Conservation (phyloP, 805 yeast genomes). For the Ogataea saltuana region DNA sequence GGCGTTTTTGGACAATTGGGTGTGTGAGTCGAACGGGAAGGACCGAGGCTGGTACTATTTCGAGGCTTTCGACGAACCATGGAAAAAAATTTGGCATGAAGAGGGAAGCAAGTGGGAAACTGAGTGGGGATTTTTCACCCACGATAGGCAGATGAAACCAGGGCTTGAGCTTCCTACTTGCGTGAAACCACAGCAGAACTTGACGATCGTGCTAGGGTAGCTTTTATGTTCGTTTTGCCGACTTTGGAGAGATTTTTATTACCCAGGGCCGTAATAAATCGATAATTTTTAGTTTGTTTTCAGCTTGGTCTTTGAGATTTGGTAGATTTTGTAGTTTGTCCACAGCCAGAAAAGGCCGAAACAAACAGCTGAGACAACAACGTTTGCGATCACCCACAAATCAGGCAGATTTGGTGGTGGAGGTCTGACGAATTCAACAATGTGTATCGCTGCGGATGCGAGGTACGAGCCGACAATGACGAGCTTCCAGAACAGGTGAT, state of each 20-base stretch:
- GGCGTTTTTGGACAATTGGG: constrained; percentile 50
- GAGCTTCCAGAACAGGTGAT: constrained; percentile 47
- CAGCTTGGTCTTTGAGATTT: constrained; percentile 31
- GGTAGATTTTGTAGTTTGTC: constrained; percentile 59
- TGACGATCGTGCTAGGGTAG: constrained; percentile 4
- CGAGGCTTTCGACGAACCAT: constrained; percentile 74
- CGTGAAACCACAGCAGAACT: constrained; percentile 9
- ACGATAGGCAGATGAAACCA: constrained; percentile 47
- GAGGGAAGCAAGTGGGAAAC: constrained; percentile 59
- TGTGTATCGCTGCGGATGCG: constrained; percentile 51
- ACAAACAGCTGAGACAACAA: constrained; percentile 70
- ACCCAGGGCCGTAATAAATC: background rate
- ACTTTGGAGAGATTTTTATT: background rate
- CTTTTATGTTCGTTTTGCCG: background rate
- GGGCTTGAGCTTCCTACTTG: constrained; percentile 45
- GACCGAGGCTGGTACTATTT: constrained; percentile 57
- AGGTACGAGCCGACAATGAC: constrained; percentile 52
- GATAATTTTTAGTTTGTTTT: constrained; percentile 20
- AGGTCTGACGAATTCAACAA: constrained; percentile 47
- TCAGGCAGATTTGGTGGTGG: constrained; percentile 77
- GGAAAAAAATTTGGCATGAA: constrained; percentile 58
- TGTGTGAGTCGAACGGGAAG: constrained; percentile 44
- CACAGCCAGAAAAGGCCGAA: constrained; percentile 81
- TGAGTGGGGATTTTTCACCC: constrained; percentile 66
- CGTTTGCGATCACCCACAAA: constrained; percentile 79